Evolutionary conservation across 768 basidiomycete species (phyloP).

Genomic region (Amylocystis lapponica): DNA sequence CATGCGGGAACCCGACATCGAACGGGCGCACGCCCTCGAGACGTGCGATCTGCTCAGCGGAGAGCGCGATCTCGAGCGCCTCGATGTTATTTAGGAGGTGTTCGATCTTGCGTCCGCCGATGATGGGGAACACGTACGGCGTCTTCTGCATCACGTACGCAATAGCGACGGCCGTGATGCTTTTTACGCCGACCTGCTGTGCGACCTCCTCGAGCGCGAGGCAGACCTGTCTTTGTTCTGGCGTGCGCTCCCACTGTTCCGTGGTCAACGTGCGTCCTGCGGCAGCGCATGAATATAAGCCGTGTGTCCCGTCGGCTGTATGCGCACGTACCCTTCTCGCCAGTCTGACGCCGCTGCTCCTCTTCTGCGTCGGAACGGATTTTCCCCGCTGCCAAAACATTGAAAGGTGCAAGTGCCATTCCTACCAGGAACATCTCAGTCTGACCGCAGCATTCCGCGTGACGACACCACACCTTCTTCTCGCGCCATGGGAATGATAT

Average conservation of each 20-base stretch:
- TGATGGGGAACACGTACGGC: conserved; percentile 45
- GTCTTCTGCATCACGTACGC: conserved; percentile 52
- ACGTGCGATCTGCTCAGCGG: conserved; percentile 37
- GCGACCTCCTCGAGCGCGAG: conserved; percentile 46
- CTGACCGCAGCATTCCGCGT: not conserved
- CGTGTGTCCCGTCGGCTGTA: conserved; percentile 12
- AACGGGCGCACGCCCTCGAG: conserved; percentile 40
- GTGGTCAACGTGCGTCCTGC: conserved; percentile 28
- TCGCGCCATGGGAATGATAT: conserved; percentile 33
- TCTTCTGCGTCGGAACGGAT: conserved; percentile 36
- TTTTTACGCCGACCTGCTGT: conserved; percentile 40
- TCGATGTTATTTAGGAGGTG: conserved; percentile 46
- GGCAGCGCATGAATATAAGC: not conserved
- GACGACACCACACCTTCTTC: conserved; percentile 14
- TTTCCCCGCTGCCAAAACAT: conserved; percentile 34
- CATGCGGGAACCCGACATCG: conserved; percentile 39
- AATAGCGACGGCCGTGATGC: conserved; percentile 46
- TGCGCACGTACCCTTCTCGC: conserved; percentile 28
- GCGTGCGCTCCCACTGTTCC: conserved; percentile 40
- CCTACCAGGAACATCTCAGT: conserved; percentile 14
- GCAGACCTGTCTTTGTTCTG: conserved; percentile 37
- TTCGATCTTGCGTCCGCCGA: conserved; percentile 48
- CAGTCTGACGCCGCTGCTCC: conserved; percentile 20
- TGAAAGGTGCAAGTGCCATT: conserved; percentile 39
- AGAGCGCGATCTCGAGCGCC: conserved; percentile 42